Base-by-base conservation (phyloP, 1,139 yeast genomes). In the Taphrina deformans region DNA sequence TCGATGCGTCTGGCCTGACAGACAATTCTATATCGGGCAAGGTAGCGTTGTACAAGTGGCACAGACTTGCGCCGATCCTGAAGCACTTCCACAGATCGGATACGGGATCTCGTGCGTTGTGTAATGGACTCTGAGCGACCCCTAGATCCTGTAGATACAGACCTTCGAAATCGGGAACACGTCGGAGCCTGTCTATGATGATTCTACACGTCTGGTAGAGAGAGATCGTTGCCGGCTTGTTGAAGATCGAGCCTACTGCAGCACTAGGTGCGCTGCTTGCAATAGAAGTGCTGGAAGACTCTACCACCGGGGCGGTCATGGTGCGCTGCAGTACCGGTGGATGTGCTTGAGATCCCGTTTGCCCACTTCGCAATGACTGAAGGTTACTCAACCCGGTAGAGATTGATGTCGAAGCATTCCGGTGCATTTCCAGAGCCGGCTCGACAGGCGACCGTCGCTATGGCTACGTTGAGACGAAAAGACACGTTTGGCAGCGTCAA, bases 31-130 rank as follows among this genome's bases (percentile, higher is more conserved):
- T 50, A n/a, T 58, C 65, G n/a, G 69, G 76, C 46, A 76, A 76
- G 35, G 87, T 77, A 31, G 80, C 76, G 76, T 93, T 92, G 79
- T 88, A 89, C 7, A 93, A 78, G 56, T 89, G 83, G 75, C 99
- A 92, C 59, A 93, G 80, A 5, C 98, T 96, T 1, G 96, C 88
- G 6, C 99, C 99, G 72, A 89, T 91, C 71, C 93, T 95, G 72
- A 93, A 87, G 55, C 93, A 79, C 71, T 89, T 87, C 85, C 97
- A 89, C 61, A 93, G 76, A 70, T 90, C 92, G 0, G 97, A 90
- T 1, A 89, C 97, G 1, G 99, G 97, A 73, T 93, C 99, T 71
- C 89, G 70, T 21, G 71, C 69, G n/a, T 14, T 18, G 38, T 16
- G 29, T 2, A 24, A n/a, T 23, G 56, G 38, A 24, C 40, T 29